Base-by-base conservation (phyloP, 2,329 filamentous ascomycete species). In the Colletotrichum sansevieriae region DNA sequence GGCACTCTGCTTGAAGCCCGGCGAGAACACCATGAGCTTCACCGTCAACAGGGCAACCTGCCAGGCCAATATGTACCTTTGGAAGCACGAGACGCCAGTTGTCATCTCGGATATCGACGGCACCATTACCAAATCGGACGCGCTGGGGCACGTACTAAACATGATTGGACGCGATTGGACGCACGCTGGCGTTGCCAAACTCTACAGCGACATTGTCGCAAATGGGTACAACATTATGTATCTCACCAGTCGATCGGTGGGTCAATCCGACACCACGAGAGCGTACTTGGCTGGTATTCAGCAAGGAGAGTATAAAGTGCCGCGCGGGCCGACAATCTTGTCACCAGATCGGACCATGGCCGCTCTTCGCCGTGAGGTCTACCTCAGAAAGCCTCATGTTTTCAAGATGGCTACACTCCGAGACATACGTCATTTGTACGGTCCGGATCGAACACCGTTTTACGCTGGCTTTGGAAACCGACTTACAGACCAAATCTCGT, bases 201-300 rank as follows among this genome's bases (percentile, higher is more conserved):
- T 99, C 9, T 99, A 98, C 81, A 96, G 92, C 56, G 97, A 99
- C 74, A 99, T 99, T 73, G 90, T 91, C 1, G 90, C 92, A 74
- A 99, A 99, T 75, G 96, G 96, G 7, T 99, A 98, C 85, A 98
- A 99, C 79, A 97, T 99, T 76, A 94, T 99, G 88, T 99, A 99
- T 78, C 87, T 99, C 52, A 99, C 96, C 0, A 97, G 93, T 77
- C 91, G 96, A 59, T 96, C 93, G 13, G 95, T 98, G 52, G 97
- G 96, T 0, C 95, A 97, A 79, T 93, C 96, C 15, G 96, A 99
- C 79, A 94, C 85, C 0, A 99, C 96, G 1, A 86, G 96, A 66
- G 88, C 93, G 0, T 99, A 99, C 78, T 85, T 99, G 3, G 92
- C 95, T 68, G 94, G 95, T 29, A 94, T 99, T 22, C 85, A 90